Base-by-base conservation (phyloP, 108 stramenopile genomes). In the Cyclotella sp. region DNA sequence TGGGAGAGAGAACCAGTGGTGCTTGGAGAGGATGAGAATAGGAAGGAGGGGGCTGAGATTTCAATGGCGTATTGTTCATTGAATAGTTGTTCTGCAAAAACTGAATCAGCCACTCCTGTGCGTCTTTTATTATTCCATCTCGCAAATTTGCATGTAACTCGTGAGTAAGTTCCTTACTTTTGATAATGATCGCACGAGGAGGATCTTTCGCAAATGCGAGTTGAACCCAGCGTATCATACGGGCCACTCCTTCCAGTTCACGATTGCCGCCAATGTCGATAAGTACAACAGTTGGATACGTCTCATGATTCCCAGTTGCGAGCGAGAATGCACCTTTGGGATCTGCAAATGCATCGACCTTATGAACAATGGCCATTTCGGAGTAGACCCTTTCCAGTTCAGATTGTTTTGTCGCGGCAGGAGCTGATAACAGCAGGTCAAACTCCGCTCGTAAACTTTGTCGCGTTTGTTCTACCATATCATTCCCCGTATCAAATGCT, bases 191-290 rank as follows among this genome's bases (percentile, higher is more conserved):
- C 40, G 89, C 45, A 27, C 83, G 62, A 62, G 86, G 89, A 34
- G 52, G 64, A 0, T 72, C 34, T 40, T 22, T 22, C 16, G 27
- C 43, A 71, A 90, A 90, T 44, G 75, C 41, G 9, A 59, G 30
- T 52, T 87, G 65, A 0, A 91, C 88, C 91, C 91, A 95, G 18
- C 78, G 58, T 43, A 93, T 68, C 88, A 92, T 93, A 22, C 77
- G 73, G 0, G 90, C 42, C 0, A 95, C 90, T 54, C 82, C 72
- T 15, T 75, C 57, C 12, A 82, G 75, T 51, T 91, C 88, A 24
- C 94, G 88, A 79, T 95, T 95, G 9, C 94, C 94, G 9, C 94
- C 94, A 78, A 95, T 95, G 60, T 95, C 94, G 27, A 95, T 84
- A 51, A 90, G 88, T 29, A 95, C 78, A 14, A 85, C 55, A n/a